A percentile compares a stretch with the other conserved stretches of the same genome.
phyloP scores from a whole-genome alignment of 208 protist genomes.

The Crithidia sp. region DNA sequence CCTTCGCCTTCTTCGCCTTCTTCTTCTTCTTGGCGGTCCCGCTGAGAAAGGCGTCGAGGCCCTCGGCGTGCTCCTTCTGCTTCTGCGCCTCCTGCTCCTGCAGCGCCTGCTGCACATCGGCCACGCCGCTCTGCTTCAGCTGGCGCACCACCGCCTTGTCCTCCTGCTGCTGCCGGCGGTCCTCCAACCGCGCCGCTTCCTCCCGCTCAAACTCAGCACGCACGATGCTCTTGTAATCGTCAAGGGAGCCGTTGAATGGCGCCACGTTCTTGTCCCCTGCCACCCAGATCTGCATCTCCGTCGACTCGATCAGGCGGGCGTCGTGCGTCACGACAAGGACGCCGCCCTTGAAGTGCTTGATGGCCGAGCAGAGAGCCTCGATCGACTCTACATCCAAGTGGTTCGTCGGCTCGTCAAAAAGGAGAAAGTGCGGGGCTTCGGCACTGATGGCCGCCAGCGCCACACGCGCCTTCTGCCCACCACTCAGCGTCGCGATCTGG shows the following conservation, averaged over 20 bases:
- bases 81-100: slow-evolving; percentile 46
- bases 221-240: slow-evolving; percentile 88
- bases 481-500: slow-evolving; percentile 92
- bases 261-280: slow-evolving; percentile 78
- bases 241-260: slow-evolving; percentile 79
- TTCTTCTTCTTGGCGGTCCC: slow-evolving; percentile 62
- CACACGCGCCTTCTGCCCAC: slow-evolving; percentile 95
- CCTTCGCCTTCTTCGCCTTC: slow-evolving; percentile 49
- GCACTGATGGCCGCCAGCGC: slow-evolving; percentile 92
- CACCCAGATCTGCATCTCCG: slow-evolving; percentile 92
- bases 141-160: slow-evolving; percentile 60
- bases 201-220: slow-evolving; percentile 73
- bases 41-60: slow-evolving; percentile 42
- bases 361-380: slow-evolving; percentile 83
- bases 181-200: slow-evolving; percentile 56
- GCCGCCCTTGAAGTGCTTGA: slow-evolving; percentile 87
- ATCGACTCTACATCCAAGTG: slow-evolving; percentile 94
- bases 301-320: slow-evolving; percentile 88
- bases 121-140: slow-evolving; percentile 50
- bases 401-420: slow-evolving; percentile 97
- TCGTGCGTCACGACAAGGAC: slow-evolving; percentile 93
- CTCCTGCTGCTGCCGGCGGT: slow-evolving; percentile 48
- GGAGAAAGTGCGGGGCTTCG: slow-evolving; percentile 91
- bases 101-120: slow-evolving; percentile 48
- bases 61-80: slow-evolving; percentile 27